Percentiles rank a stretch among this genome's conserved stretches.
phyloP scores from a whole-genome alignment of 2,329 filamentous ascomycete species.

The Dactylellina leptospora region DNA sequence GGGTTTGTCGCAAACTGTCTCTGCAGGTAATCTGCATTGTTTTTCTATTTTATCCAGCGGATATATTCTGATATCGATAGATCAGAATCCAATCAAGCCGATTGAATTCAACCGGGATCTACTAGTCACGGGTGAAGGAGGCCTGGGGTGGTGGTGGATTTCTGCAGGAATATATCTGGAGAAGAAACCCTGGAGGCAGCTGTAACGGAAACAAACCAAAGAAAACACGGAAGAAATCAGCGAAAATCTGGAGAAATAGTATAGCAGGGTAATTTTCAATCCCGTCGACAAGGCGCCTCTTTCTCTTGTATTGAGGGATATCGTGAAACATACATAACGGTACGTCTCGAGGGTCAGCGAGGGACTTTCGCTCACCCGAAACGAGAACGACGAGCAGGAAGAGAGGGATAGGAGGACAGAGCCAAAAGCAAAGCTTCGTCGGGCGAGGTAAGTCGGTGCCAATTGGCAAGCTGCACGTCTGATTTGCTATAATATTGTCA shows the following conservation, averaged over 20 bases:
- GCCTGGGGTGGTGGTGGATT: slow-evolving; percentile 4
- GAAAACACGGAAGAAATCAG: slow-evolving; percentile 32
- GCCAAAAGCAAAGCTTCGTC: no score
- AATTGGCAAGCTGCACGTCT: slow-evolving; percentile 53
- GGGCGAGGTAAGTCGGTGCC: slow-evolving; percentile 50
- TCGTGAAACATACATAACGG: slow-evolving; percentile 51
- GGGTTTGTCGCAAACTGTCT: slow-evolving; percentile 33
- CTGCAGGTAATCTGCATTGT: slow-evolving; percentile 33
- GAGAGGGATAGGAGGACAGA: not conserved
- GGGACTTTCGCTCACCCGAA: slow-evolving; percentile 41
- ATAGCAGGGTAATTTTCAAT: not conserved
- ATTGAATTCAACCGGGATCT: slow-evolving; percentile 53
- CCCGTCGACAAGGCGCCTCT: slow-evolving; percentile 12
- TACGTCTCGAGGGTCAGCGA: slow-evolving; percentile 22
- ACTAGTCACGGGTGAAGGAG: slow-evolving; percentile 41
- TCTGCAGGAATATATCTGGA: slow-evolving; percentile 23
- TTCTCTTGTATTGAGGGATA: slow-evolving; percentile 43
- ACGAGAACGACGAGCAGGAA: not conserved
- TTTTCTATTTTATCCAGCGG: slow-evolving; percentile 49
- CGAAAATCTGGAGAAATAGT: slow-evolving; percentile 41
- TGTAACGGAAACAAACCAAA: slow-evolving; percentile 10
- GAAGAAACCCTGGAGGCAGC: slow-evolving; percentile 9
- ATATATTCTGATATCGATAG: slow-evolving; percentile 51
- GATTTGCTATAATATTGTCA: slow-evolving; percentile 48
- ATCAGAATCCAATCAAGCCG: slow-evolving; percentile 10